These are phyloP conservation scores for Cladosporium sp. DNA, from an alignment of 2,329 filamentous ascomycete genomes.

Conservation along the genomic window DNA sequence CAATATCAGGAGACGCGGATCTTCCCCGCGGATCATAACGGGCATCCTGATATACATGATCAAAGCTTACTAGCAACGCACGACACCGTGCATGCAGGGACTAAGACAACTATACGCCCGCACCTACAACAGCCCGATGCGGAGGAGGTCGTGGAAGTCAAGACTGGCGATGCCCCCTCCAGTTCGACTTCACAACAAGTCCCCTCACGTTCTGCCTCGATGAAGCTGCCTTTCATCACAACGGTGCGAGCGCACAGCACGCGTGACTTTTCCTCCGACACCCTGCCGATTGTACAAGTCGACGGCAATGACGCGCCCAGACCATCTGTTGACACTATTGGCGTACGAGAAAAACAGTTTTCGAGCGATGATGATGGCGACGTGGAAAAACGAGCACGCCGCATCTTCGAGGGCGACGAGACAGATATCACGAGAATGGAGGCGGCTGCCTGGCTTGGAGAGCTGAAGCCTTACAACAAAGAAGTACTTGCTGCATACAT, in stretches of 20 bases:
- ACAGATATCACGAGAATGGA: slow-evolving; percentile 73
- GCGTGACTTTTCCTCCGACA: slow-evolving; percentile 19
- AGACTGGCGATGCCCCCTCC: slow-evolving; percentile 7
- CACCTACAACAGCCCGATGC: slow-evolving; percentile 31
- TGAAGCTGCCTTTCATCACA: slow-evolving; percentile 15
- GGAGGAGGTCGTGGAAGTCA: slow-evolving; percentile 23
- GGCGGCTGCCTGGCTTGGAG: slow-evolving; percentile 85
- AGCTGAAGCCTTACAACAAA: slow-evolving; percentile 52
- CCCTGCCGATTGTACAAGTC: slow-evolving; percentile 39
- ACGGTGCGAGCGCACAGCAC: slow-evolving; percentile 10
- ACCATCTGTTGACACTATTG: slow-evolving; percentile 30
- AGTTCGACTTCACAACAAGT: background rate
- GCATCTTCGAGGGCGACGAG: slow-evolving; percentile 81
- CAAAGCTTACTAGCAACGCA: slow-evolving; percentile 20
- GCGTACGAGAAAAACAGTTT: background rate
- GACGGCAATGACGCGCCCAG: slow-evolving; percentile 42
- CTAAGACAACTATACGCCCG: slow-evolving; percentile 22
- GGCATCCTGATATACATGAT: slow-evolving; percentile 22
- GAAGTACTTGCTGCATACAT: slow-evolving; percentile 74
- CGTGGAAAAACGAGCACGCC: slow-evolving; percentile 72
- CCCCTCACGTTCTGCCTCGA: slow-evolving; percentile 7
- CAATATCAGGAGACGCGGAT: slow-evolving; percentile 20
- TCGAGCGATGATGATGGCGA: slow-evolving; percentile 43
- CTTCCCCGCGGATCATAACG: slow-evolving; percentile 23
- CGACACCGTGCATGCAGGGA: slow-evolving; percentile 18